These are phyloP conservation scores for Fraxinus latifolia DNA, from an alignment of 305 asterid species.

Conservation along the genomic window DNA sequence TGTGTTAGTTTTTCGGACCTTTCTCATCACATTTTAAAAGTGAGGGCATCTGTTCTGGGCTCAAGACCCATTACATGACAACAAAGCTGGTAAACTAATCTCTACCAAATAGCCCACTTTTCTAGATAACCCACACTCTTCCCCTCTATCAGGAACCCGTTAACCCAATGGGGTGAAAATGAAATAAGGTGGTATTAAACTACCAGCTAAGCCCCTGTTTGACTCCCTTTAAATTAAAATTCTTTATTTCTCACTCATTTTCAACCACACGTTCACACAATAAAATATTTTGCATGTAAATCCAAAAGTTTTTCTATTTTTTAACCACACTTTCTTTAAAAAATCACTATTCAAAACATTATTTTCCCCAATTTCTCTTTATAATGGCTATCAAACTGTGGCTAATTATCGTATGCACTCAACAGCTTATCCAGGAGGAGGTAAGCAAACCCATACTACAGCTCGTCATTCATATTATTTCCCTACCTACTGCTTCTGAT, in stretches of 20 bases:
- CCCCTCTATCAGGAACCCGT: not conserved
- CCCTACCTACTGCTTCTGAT: not conserved
- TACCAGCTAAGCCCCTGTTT: not conserved
- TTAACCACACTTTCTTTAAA: no score
- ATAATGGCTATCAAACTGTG: no score
- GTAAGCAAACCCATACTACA: not conserved
- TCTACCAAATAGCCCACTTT: not conserved
- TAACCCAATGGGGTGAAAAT: not conserved
- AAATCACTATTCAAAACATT: no score
- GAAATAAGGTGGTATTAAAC: not conserved
- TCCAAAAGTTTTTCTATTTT: no score
- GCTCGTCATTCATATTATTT: not conserved
- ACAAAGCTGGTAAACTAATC: not conserved
- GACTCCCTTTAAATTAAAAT: no score
- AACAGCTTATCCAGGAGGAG: not conserved
- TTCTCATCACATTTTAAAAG: not conserved
- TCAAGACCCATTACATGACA: not conserved
- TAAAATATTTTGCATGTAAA: no score
- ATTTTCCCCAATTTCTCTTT: no score
- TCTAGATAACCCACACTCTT: not conserved
- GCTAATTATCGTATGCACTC: not conserved
- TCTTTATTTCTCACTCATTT: no score
- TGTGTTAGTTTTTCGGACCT: not conserved
- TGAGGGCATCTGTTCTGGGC: not conserved
- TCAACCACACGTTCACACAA: no score